Evolutionary conservation across 805 yeast genomes (phyloP), one percentile per base, ranked within the genome.

Genomic region (Nakazawaea wyomingensis): DNA sequence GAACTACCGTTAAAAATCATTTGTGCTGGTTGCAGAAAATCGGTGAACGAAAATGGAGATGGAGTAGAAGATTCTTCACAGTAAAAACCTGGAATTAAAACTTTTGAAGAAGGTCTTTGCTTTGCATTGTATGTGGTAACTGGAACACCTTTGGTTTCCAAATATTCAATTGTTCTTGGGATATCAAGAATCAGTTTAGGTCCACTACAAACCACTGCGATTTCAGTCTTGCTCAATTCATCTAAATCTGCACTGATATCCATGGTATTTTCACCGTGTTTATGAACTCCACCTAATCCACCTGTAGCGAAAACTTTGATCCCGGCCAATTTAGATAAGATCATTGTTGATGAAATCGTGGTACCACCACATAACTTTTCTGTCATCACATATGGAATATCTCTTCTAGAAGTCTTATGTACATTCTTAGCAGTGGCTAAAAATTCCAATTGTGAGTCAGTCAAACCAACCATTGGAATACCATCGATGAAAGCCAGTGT

Each of bases 181-280:
- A 89, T 82, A 54, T 88, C 96, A 44, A 88, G 65, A 41, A 88
- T 87, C 30, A 89, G 79, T 57, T 88, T 88, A 2, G 96, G 96
- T 0, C 96, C 96, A 6, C 95, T 81, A 57, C 96, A 88, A 8
- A 88, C 90, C n/a, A 88, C 96, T 0, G 88, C 80, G 1, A 88
- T 88, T 0, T 90, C 86, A 0, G 96, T 89, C 44, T 80, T 70
- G 1, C 89, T 82, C 42, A 89, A 67, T 56, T 88, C 96, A 39
- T 87, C 90, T 48, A 88, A 71, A 60, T 88, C 96, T 2, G 96
- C 95, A 53, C 90, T 80, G 19, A 88, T 69, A 59, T 88, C 96
- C 80, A 86, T 74, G 2, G 89, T 78, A 22, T 62, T 50, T 43
- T 84, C 83, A 17, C 85, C 91, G 6, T 84, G 85, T 44, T 86